These are phyloP conservation scores for Rhododendron ferrugineum DNA, from an alignment of 148 eudicot species.

Conservation along the genomic window DNA sequence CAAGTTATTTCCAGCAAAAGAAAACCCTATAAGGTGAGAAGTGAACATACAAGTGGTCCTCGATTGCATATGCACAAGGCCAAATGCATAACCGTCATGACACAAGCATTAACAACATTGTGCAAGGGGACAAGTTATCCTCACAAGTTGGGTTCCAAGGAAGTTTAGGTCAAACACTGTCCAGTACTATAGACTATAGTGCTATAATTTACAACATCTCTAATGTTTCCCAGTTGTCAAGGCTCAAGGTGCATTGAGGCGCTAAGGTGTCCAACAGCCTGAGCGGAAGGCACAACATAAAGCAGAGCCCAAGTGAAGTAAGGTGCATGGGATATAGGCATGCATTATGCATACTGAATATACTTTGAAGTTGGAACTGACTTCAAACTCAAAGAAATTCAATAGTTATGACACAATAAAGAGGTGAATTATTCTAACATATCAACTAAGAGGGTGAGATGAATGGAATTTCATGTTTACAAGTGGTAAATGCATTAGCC, in stretches of 20 bases:
- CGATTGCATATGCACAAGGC: background rate
- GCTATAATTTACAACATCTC: background rate
- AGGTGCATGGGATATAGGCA: background rate
- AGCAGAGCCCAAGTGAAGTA: background rate
- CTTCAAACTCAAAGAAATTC: background rate
- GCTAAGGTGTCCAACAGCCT: background rate
- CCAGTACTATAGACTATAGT: background rate
- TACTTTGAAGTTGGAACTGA: background rate
- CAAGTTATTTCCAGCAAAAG: background rate
- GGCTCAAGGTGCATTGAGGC: background rate
- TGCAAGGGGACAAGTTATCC: background rate
- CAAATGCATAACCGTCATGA: background rate
- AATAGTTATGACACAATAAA: background rate
- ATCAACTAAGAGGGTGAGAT: background rate
- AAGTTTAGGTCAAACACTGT: background rate
- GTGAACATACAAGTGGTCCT: background rate
- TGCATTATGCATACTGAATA: background rate
- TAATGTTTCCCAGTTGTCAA: background rate
- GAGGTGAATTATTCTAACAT: background rate
- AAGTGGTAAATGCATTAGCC: background rate
- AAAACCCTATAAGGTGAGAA: background rate
- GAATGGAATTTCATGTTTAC: background rate
- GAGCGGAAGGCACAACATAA: background rate
- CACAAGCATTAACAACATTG: background rate
- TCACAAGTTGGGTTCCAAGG: background rate